Percentiles rank a stretch among this genome's conserved stretches.
Evolutionary conservation across 2,329 filamentous ascomycete genomes (phyloP).

Genomic region (Cladophialophora carrionii): DNA sequence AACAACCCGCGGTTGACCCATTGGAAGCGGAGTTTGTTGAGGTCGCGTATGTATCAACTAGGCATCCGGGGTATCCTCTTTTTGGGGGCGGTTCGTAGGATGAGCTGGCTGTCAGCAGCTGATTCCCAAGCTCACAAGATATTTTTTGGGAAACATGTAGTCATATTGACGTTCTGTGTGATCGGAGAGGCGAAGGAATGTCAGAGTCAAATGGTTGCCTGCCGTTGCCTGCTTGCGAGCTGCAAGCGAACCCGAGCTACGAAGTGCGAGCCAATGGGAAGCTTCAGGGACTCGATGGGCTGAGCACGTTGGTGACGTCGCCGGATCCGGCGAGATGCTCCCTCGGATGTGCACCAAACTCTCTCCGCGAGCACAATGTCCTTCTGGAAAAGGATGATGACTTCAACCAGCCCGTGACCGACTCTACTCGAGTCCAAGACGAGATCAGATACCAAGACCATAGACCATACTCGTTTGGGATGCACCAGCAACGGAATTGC

Average conservation of each 20-base stretch:
- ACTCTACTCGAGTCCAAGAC: neutral
- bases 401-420: neutral
- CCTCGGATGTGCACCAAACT: neutral
- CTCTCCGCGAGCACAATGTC: neutral
- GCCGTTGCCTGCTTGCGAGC: neutral
- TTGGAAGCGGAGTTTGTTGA: neutral
- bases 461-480: neutral
- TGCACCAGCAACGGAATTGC: too few relatives aligned
- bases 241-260: neutral
- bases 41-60: neutral
- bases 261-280: neutral
- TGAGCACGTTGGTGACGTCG: neutral
- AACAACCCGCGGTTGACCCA: too few relatives aligned
- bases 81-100: neutral
- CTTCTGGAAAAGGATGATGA: neutral
- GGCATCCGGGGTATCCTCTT: neutral
- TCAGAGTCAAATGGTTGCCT: neutral
- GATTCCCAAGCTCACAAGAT: neutral
- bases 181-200: neutral
- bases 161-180: neutral
- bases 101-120: neutral
- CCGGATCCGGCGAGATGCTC: neutral
- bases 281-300: neutral
- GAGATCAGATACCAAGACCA: neutral
- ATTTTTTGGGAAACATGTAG: neutral